These are phyloP conservation scores for Diutina catenulata DNA, from an alignment of 1,139 yeast species.

Conservation along the genomic window DNA sequence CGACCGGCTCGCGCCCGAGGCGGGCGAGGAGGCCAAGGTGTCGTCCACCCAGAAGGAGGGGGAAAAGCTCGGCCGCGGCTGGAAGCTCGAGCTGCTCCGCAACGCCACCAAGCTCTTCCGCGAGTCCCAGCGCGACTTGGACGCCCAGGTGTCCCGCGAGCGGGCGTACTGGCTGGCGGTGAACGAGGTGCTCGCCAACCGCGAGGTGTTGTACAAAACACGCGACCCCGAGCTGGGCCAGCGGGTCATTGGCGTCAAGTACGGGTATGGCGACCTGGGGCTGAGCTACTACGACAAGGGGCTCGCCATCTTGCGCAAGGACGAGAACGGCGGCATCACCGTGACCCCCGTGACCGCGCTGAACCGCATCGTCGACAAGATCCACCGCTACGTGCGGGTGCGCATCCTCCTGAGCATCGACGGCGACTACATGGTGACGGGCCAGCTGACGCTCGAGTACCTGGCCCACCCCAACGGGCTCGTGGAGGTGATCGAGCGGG, in stretches of 20 bases:
- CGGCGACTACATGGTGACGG: constrained; percentile 38
- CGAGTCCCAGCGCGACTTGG: constrained; percentile 39
- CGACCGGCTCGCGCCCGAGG: constrained; percentile 34
- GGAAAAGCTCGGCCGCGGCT: constrained; percentile 57
- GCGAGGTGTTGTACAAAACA: constrained; percentile 66
- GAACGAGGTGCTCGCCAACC: constrained; percentile 34
- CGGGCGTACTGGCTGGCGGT: constrained; percentile 63
- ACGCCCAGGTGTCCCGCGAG: constrained; percentile 49
- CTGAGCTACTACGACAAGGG: constrained; percentile 68
- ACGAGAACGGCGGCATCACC: constrained; percentile 20
- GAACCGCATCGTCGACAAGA: constrained; percentile 14
- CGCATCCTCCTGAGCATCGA: constrained; percentile 42
- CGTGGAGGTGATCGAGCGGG: constrained; percentile 42
- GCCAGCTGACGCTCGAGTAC: constrained; percentile 16
- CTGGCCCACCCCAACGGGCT: constrained; percentile 8
- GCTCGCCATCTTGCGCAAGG: constrained; percentile 47
- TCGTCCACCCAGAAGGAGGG: constrained; percentile 16
- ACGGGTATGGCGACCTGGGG: constrained; percentile 89
- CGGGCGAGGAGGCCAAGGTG: constrained; percentile 9
- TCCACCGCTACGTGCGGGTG: constrained; percentile 35
- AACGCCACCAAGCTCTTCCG: constrained; percentile 43
- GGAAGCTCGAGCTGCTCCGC: constrained; percentile 67
- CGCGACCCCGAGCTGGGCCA: constrained; percentile 40
- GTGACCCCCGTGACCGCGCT: constrained; percentile 18
- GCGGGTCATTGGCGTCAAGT: constrained; percentile 60